Conservation (phyloP, 163 green algal species). For the Trebouxiophyceae sp. region DNA sequence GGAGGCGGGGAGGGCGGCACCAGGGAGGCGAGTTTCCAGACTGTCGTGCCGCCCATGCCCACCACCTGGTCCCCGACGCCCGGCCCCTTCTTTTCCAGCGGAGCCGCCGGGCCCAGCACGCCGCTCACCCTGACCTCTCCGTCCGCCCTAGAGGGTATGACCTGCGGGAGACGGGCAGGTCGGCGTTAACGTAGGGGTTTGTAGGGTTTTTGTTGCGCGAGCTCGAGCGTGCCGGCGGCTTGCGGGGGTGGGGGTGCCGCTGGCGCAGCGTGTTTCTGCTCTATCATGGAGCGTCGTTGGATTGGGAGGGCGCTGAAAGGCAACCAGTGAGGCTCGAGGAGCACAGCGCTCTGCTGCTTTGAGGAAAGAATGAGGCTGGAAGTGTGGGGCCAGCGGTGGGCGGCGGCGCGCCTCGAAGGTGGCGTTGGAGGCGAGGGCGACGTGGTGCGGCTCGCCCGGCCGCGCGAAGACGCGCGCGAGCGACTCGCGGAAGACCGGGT, state of each 20-base stretch:
- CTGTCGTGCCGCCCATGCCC: slow-evolving; percentile 78
- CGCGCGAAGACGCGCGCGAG: slow-evolving; percentile 68
- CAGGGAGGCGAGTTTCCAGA: slow-evolving; percentile 72
- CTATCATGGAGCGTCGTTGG: no score
- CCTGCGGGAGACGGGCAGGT: no score
- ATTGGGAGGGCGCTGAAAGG: no score
- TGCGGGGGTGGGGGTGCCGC: no score
- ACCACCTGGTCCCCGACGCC: slow-evolving; percentile 61
- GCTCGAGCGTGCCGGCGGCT: no score
- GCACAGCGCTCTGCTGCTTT: no score
- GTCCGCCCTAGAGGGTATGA: slow-evolving; percentile 43
- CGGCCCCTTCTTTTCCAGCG: slow-evolving; percentile 72
- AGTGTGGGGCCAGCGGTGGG: no score
- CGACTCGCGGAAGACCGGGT: slow-evolving; percentile 79
- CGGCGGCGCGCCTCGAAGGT: slow-evolving; percentile 30
- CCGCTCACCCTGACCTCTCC: slow-evolving; percentile 55
- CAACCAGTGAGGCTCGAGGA: no score
- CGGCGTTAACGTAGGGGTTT: no score
- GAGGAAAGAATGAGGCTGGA: no score
- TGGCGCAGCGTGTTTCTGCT: no score
- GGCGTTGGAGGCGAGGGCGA: slow-evolving; percentile 66
- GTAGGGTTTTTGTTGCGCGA: no score
- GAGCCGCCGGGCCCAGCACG: slow-evolving; percentile 64
- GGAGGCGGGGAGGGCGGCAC: slow-evolving; percentile 7
- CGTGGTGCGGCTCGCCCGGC: slow-evolving; percentile 50